Percentiles rank a stretch among this genome's conserved stretches.
These are phyloP conservation scores for Lactarius hatsudake DNA, from an alignment of 768 basidiomycete genomes.

Conservation along the genomic window DNA sequence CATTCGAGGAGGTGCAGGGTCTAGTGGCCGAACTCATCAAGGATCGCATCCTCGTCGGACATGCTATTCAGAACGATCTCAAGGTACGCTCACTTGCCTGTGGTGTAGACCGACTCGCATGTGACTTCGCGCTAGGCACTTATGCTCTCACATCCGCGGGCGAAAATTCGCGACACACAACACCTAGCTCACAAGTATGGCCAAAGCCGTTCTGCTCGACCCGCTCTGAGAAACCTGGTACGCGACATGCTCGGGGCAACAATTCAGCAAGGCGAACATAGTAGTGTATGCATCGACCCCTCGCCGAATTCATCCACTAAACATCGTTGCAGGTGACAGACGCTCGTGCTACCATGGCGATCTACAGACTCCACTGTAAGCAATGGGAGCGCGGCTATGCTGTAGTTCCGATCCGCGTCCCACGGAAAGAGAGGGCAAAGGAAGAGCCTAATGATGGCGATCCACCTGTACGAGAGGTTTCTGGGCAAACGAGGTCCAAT, in stretches of 20 bases:
- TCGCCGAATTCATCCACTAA: not conserved
- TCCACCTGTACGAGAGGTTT: not conserved
- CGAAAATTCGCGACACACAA: constrained; percentile 69
- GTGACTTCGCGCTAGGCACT: constrained; percentile 45
- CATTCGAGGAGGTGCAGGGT: constrained; percentile 78
- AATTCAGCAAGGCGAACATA: constrained; percentile 90
- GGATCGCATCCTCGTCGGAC: constrained; percentile 81
- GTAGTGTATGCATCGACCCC: constrained; percentile 58
- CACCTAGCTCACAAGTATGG: constrained; percentile 56
- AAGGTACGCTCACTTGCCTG: constrained; percentile 49
- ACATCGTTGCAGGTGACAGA: constrained; percentile 67
- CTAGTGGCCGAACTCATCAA: constrained; percentile 72
- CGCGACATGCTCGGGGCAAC: constrained; percentile 72
- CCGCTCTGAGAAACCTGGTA: constrained; percentile 77
- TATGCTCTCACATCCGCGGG: constrained; percentile 66
- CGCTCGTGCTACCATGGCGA: constrained; percentile 92
- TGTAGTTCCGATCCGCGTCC: constrained; percentile 15
- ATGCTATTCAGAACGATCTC: constrained; percentile 89
- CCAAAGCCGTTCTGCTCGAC: constrained; percentile 57
- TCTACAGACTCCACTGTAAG: constrained; percentile 79
- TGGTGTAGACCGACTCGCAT: constrained; percentile 3
- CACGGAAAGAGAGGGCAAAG: constrained; percentile 5
- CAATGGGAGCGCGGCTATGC: constrained; percentile 61
- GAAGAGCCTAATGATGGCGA: constrained; percentile 17
- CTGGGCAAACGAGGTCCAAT: constrained; percentile 1